A percentile compares a stretch with the other conserved stretches of the same genome.
Evolutionary conservation across 495 filamentous ascomycete species (phyloP).

Genomic region (Aspergillus diversus): DNA sequence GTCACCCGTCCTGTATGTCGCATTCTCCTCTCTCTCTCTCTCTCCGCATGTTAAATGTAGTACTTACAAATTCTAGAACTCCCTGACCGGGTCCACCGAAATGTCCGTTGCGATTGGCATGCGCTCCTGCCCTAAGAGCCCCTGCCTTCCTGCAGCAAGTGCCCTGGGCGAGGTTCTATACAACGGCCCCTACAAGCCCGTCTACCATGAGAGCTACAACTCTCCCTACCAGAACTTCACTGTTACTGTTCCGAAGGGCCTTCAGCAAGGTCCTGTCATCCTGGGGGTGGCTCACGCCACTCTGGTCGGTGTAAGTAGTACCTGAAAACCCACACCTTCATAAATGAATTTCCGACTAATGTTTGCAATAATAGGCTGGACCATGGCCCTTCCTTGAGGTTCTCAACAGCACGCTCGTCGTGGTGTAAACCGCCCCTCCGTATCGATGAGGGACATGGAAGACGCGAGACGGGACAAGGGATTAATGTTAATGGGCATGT

Average conservation of each 20-base stretch:
- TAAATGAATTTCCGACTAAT: background rate
- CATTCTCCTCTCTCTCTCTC: background rate
- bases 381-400: conserved; percentile 24
- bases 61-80: conserved; percentile 24
- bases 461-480: too few relatives aligned
- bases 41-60: too few relatives aligned
- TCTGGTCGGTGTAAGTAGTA: conserved; percentile 40
- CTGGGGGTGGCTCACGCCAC: conserved; percentile 40
- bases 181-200: conserved; percentile 36
- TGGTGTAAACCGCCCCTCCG: conserved; percentile 12
- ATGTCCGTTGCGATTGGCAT: conserved; percentile 41
- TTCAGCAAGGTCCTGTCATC: conserved; percentile 27
- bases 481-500: background rate
- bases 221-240: conserved; percentile 46
- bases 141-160: conserved; percentile 28
- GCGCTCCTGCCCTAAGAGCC: conserved; percentile 25
- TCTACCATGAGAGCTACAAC: conserved; percentile 30
- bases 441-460: background rate
- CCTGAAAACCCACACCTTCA: background rate
- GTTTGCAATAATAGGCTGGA: conserved; percentile 23
- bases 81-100: conserved; percentile 34
- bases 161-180: conserved; percentile 37
- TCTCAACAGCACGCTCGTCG: conserved; percentile 24
- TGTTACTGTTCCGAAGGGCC: conserved; percentile 30
- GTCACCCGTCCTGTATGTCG: conserved; percentile 38